phyloP scores from a whole-genome alignment of 805 yeast genomes.

The Brettanomyces custersianus region DNA sequence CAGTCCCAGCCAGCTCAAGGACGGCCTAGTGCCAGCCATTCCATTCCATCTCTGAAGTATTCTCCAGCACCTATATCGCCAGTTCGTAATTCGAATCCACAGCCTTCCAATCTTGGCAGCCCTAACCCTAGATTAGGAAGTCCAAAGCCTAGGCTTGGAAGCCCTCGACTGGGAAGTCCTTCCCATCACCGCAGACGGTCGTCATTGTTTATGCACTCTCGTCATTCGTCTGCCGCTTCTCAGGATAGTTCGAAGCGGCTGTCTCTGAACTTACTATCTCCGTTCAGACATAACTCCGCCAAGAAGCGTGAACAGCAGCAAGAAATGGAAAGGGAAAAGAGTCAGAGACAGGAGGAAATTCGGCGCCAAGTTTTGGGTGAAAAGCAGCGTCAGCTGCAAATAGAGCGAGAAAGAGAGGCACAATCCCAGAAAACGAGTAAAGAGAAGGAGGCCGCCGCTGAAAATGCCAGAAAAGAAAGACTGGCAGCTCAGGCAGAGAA shows the following conservation, averaged over 20 bases:
- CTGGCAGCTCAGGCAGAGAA: constrained; percentile 1
- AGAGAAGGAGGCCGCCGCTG: background rate
- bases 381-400: constrained; percentile 2
- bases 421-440: background rate
- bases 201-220: constrained; percentile 1
- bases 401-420: constrained; percentile 1
- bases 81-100: too few species aligned
- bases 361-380: constrained; percentile 1
- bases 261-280: too few species aligned
- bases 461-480: background rate
- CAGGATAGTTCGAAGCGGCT: too few species aligned
- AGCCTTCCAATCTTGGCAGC: too few species aligned
- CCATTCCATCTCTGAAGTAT: too few species aligned
- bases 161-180: too few species aligned
- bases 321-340: background rate
- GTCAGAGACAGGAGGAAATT: constrained; percentile 3
- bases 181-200: background rate
- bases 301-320: background rate
- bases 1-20: too few species aligned
- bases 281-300: background rate
- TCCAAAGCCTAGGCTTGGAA: too few species aligned
- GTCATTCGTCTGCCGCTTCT: constrained; percentile 1
- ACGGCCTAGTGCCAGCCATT: too few species aligned
- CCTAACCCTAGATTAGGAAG: too few species aligned
- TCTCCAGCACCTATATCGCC: too few species aligned